Evolutionary conservation across 2,329 filamentous ascomycete species (phyloP).

Genomic region (Beauveria varroae): DNA sequence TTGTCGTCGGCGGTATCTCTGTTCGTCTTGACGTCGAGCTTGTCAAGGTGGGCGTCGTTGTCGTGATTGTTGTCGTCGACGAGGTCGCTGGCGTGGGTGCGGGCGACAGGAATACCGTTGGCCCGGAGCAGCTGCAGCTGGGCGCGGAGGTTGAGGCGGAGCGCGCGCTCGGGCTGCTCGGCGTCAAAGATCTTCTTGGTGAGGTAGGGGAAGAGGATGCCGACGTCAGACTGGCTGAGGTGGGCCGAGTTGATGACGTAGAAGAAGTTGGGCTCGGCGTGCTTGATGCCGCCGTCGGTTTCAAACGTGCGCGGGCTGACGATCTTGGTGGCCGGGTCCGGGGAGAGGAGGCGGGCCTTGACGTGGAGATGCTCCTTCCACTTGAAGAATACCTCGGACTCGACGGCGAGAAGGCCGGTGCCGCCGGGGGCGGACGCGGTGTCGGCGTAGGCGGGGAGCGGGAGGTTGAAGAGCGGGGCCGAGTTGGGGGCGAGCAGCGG

Average conservation of each 20-base stretch:
- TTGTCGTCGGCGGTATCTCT: conserved; percentile 34
- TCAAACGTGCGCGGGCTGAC: conserved; percentile 36
- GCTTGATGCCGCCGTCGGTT: conserved; percentile 32
- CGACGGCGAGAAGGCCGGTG: conserved; percentile 57
- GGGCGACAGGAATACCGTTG: conserved; percentile 40
- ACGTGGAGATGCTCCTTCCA: conserved; percentile 67
- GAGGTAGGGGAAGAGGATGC: conserved; percentile 69
- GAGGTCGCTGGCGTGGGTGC: conserved; percentile 43
- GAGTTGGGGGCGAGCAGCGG: conserved; percentile 59
- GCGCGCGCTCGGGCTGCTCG: conserved; percentile 48
- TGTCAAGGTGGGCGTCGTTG: conserved; percentile 24
- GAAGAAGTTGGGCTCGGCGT: conserved; percentile 59
- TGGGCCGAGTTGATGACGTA: conserved; percentile 70
- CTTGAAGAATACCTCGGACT: conserved; percentile 71
- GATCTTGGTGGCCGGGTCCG: conserved; percentile 37
- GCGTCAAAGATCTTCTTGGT: conserved; percentile 51
- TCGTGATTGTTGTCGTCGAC: conserved; percentile 31
- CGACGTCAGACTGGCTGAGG: conserved; percentile 77
- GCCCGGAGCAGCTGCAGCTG: conserved; percentile 47
- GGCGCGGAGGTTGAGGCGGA: conserved; percentile 53
- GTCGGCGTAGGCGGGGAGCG: conserved; percentile 60
- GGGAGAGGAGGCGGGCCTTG: conserved; percentile 59
- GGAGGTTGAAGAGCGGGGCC: conserved; percentile 59
- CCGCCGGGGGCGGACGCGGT: conserved; percentile 44
- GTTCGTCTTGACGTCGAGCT: conserved; percentile 22